Percentiles rank a stretch among this genome's conserved stretches.
Evolutionary conservation across 2,329 filamentous ascomycete genomes (phyloP).

Genomic region (Cordyceps javanica): DNA sequence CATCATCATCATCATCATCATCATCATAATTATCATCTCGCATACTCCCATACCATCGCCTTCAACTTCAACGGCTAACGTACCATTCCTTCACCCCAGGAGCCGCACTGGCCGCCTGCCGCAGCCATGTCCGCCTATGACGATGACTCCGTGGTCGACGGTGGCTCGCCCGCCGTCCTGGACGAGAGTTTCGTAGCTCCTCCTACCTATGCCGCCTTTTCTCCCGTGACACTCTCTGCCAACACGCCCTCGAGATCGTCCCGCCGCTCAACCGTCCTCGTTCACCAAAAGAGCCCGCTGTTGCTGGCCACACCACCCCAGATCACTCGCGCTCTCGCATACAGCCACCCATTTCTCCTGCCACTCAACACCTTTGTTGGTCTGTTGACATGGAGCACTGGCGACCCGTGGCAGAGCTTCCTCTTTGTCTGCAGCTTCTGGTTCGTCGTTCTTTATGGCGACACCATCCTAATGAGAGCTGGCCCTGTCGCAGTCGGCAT

Average conservation of each 20-base stretch:
- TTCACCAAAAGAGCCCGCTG: constrained; percentile 93
- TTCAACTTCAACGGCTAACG: not conserved
- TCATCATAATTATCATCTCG: no score
- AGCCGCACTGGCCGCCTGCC: constrained; percentile 10
- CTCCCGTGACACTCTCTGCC: constrained; percentile 70
- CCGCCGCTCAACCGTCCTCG: constrained; percentile 83
- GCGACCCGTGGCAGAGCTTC: constrained; percentile 96
- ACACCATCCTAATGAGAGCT: constrained; percentile 70
- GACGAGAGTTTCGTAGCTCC: constrained; percentile 27
- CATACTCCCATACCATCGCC: not conserved
- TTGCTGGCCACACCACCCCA: constrained; percentile 90
- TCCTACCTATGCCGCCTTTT: constrained; percentile 85
- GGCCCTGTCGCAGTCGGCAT: constrained; percentile 79
- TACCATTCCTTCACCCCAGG: not conserved
- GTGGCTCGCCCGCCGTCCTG: constrained; percentile 22
- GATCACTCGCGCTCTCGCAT: constrained; percentile 87
- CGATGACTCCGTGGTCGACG: constrained; percentile 21
- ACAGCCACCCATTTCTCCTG: constrained; percentile 89
- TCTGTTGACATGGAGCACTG: constrained; percentile 87
- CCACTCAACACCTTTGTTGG: constrained; percentile 82
- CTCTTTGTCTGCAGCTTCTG: constrained; percentile 80
- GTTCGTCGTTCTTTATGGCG: constrained; percentile 80
- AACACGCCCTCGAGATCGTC: constrained; percentile 53
- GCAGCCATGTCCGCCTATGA: constrained; percentile 22
- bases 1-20: no score